Evolutionary conservation across 225 moss, liverwort and hornwort genomes (phyloP).

Genomic region (Ulota crispa): DNA sequence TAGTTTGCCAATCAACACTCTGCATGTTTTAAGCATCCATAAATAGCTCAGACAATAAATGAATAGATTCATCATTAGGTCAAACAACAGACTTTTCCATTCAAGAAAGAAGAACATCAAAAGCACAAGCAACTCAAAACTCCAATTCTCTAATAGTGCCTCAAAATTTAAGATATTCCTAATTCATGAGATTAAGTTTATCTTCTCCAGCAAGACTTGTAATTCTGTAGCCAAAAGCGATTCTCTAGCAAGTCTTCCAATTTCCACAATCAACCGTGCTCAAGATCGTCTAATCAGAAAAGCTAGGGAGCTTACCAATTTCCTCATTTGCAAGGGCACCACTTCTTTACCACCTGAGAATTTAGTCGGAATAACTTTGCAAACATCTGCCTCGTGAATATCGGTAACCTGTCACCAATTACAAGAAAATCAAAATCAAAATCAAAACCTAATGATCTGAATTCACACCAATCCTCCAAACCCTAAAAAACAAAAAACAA

Average conservation of each 20-base stretch:
- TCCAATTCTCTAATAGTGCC: neutral
- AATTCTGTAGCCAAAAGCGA: too few relatives aligned
- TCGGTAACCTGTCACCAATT: conserved; percentile 61
- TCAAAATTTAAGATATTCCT: neutral
- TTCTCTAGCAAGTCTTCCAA: neutral
- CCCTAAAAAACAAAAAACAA: conserved; percentile 5
- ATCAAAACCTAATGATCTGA: neutral
- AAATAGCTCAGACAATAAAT: neutral
- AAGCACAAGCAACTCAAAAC: neutral
- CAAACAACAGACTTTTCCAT: conserved; percentile 5
- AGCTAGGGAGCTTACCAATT: conserved; percentile 54
- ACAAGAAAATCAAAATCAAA: neutral
- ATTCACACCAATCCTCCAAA: conserved; percentile 22
- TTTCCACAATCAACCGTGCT: neutral
- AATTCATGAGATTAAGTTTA: neutral
- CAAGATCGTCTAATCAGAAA: neutral
- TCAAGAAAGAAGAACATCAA: neutral
- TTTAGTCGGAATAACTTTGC: conserved; percentile 88
- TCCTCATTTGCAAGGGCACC: conserved; percentile 70
- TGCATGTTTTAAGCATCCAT: conserved; percentile 12
- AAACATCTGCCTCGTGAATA: conserved; percentile 66
- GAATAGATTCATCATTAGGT: conserved; percentile 1
- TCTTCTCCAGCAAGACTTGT: too few relatives aligned
- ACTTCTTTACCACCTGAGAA: conserved; percentile 95
- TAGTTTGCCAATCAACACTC: neutral